These are phyloP conservation scores for Fusarium concolor DNA, from an alignment of 2,329 filamentous ascomycete genomes.

Conservation along the genomic window DNA sequence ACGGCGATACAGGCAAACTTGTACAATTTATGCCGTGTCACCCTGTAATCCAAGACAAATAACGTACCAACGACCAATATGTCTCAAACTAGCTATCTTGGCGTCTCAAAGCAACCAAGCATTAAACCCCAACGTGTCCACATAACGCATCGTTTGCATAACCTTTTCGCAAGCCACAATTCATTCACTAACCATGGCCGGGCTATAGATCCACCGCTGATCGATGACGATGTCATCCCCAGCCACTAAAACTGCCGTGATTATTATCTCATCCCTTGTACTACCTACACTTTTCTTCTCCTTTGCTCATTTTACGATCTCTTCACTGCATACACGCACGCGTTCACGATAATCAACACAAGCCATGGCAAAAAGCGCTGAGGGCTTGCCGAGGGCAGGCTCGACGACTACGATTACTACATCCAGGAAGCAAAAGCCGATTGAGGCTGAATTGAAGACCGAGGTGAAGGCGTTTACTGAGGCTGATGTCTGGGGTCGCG, in stretches of 20 bases:
- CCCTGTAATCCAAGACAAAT: not conserved
- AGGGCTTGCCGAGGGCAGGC: slow-evolving; percentile 5
- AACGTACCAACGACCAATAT: not conserved
- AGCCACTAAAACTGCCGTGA: slow-evolving; percentile 8
- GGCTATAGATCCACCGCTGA: not conserved
- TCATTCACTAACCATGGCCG: not conserved
- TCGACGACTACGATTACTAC: slow-evolving; percentile 3
- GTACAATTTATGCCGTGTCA: not conserved
- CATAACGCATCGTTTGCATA: not conserved
- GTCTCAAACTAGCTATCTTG: slow-evolving; percentile 8
- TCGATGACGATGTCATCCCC: slow-evolving; percentile 15
- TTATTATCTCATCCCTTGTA: slow-evolving; percentile 7
- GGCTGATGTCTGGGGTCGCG: slow-evolving; percentile 42
- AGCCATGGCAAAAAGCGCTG: slow-evolving; percentile 6
- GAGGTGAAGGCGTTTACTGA: not conserved
- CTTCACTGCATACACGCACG: not conserved
- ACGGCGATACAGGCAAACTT: too few species aligned
- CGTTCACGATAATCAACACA: not conserved
- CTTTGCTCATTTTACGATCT: not conserved
- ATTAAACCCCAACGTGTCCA: not conserved
- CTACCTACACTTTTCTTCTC: not conserved
- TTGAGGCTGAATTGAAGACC: not conserved
- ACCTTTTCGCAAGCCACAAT: slow-evolving; percentile 1
- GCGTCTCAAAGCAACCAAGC: not conserved
- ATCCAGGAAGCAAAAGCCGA: not conserved